Base-by-base conservation (phyloP, 2,329 filamentous ascomycete species). In the Xylariaceae sp. region DNA sequence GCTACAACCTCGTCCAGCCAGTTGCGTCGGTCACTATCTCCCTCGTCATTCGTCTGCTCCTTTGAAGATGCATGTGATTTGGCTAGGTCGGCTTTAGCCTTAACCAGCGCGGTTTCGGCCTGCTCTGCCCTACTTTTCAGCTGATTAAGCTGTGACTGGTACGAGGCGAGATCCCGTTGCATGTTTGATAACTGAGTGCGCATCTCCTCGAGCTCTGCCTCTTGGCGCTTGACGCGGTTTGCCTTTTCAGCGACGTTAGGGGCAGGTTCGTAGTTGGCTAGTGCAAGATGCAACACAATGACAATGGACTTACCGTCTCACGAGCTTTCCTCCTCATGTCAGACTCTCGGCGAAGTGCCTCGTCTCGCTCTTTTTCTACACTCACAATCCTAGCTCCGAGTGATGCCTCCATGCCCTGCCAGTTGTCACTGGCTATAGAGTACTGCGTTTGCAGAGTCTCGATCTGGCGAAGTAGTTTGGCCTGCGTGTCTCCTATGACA, bases 381-480 rank as follows among this genome's bases (percentile, higher is more conserved):
- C 77, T 86, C 4, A 86, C 80, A 11, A 94, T 80, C 51, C 92
- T 83, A 18, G 89, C 84, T 46, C 93, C 81, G 31, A 99, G 73
- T 2, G 89, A 95, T 10, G 88, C 83, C 70, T 99, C 93, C 56
- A 99, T 95, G 1, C 91, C 90, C 66, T 97, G 92, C 94, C 95
- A 99, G 63, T 99, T 99, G 65, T 96, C 90, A 60, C 90, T 94
- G 1, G 94, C 94, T 49, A 95, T 86, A 1, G 91, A 86, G 71
- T 99, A 96, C 68, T 99, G 95, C 6, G 89, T 94, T 70, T 99
- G 94, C 36, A 99, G 74, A 1, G 90, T 97, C 73, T 99, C 94
- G 48, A 99, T 88, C 71, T 99, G 95, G 39, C 94, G 85, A 41
- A 97, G 77, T 39, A 97, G 77, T 69, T 97, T 97, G 41, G 89